phyloP scores from a whole-genome alignment of 306 rosid species.

The Hippophae gyantsensis region DNA sequence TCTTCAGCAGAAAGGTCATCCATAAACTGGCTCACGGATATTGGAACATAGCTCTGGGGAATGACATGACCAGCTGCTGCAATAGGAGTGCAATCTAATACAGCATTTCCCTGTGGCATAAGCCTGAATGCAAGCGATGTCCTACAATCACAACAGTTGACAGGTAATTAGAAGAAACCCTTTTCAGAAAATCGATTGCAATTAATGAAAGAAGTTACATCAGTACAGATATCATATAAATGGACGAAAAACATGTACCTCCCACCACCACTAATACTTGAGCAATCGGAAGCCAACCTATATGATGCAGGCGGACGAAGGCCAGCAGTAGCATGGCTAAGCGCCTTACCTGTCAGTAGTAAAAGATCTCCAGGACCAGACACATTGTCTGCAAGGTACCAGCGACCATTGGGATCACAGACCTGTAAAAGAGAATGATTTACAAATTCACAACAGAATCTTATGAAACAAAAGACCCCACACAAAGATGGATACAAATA shows the following conservation, averaged over 20 bases:
- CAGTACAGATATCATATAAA: conserved; percentile 14
- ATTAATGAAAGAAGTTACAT: conserved; percentile 11
- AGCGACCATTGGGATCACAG: conserved; percentile 87
- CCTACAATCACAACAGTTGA: conserved; percentile 56
- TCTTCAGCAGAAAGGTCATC: conserved; percentile 92
- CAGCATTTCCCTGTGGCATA: conserved; percentile 91
- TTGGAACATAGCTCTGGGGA: conserved; percentile 78
- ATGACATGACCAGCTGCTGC: conserved; percentile 94
- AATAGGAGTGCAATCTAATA: conserved; percentile 85
- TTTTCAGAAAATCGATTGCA: conserved; percentile 10
- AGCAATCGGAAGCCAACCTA: conserved; percentile 57
- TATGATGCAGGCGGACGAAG: conserved; percentile 78
- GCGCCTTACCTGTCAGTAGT: conserved; percentile 86
- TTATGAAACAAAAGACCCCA: not conserved
- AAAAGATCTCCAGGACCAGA: conserved; percentile 83
- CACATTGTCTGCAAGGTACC: conserved; percentile 80
- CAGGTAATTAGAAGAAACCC: conserved; percentile 28
- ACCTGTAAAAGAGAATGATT: conserved; percentile 46
- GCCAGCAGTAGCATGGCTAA: conserved; percentile 89
- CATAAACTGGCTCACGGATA: conserved; percentile 99
- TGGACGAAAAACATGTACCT: conserved; percentile 37
- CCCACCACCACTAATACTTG: conserved; percentile 51
- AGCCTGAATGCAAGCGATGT: conserved; percentile 88
- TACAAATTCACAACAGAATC: conserved; percentile 1
- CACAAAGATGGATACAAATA: too few species aligned